phyloP scores from a whole-genome alignment of 768 basidiomycete species.

The Sistotremastrum suecicum region DNA sequence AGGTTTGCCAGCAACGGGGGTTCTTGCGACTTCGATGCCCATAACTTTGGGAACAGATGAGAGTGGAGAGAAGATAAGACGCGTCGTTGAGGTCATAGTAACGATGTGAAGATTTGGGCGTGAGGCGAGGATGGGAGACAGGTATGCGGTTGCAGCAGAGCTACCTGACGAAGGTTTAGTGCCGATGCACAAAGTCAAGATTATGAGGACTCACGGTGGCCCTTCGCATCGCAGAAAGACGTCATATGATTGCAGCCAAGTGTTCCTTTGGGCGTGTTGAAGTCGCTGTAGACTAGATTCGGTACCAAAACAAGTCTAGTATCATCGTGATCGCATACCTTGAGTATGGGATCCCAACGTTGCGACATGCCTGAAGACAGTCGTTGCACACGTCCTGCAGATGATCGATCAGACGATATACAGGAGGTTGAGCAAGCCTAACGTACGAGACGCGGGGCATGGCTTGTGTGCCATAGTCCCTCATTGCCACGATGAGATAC shows the following conservation, averaged over 20 bases:
- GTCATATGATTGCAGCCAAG: conserved; percentile 45
- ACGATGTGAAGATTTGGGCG: too few species aligned
- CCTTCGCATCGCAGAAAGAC: conserved; percentile 27
- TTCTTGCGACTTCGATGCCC: too few species aligned
- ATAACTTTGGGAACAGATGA: too few species aligned
- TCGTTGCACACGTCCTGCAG: conserved; percentile 27
- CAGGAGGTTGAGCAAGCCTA: background rate
- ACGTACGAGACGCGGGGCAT: background rate
- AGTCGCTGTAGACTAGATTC: conserved; percentile 22
- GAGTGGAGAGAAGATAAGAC: too few species aligned
- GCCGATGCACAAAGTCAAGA: background rate
- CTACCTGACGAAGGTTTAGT: background rate
- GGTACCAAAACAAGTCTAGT: background rate
- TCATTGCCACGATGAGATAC: conserved; percentile 27
- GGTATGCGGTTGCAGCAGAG: too few species aligned
- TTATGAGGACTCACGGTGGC: conserved; percentile 33
- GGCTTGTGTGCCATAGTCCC: conserved; percentile 35
- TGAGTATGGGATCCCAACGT: conserved; percentile 34
- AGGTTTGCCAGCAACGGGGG: too few species aligned
- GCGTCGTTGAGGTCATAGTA: too few species aligned
- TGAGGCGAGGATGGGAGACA: too few species aligned
- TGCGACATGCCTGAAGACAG: conserved; percentile 41
- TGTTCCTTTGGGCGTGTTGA: conserved; percentile 42
- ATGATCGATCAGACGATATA: background rate
- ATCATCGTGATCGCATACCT: background rate